Evolutionary conservation across 2,329 filamentous ascomycete genomes (phyloP).

Genomic region (Beauveria rudraprayagi): DNA sequence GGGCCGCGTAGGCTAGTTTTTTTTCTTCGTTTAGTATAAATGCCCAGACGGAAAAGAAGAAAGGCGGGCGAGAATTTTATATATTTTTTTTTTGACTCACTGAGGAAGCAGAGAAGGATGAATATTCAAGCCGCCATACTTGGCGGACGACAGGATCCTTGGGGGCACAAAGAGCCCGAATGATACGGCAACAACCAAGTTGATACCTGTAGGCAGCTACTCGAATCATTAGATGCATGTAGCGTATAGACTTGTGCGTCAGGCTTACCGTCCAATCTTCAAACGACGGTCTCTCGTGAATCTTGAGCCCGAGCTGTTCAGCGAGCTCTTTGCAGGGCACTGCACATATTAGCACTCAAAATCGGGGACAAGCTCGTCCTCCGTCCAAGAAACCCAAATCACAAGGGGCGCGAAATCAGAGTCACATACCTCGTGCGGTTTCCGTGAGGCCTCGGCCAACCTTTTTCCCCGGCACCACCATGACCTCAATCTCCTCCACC

Average conservation of each 20-base stretch:
- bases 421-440: slow-evolving; percentile 53
- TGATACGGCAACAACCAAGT: slow-evolving; percentile 85
- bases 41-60: neutral
- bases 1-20: slow-evolving; percentile 64
- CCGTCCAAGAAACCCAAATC: no score
- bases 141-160: slow-evolving; percentile 59
- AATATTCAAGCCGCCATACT: slow-evolving; percentile 85
- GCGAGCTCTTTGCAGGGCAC: slow-evolving; percentile 68
- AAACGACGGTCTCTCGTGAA: slow-evolving; percentile 77
- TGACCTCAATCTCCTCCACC: slow-evolving; percentile 74
- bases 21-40: neutral
- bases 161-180: slow-evolving; percentile 85
- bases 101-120: slow-evolving; percentile 88
- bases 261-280: slow-evolving; percentile 63
- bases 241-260: neutral
- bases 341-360: slow-evolving; percentile 26
- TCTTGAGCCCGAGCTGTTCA: slow-evolving; percentile 50
- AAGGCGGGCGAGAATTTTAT: no score
- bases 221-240: neutral
- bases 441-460: slow-evolving; percentile 65
- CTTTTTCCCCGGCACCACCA: slow-evolving; percentile 72
- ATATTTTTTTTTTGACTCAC: slow-evolving; percentile 32
- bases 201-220: slow-evolving; percentile 53
- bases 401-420: neutral
- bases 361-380: no score